These are phyloP conservation scores for Prunus campanulata DNA, from an alignment of 306 rosid genomes.

Conservation along the genomic window DNA sequence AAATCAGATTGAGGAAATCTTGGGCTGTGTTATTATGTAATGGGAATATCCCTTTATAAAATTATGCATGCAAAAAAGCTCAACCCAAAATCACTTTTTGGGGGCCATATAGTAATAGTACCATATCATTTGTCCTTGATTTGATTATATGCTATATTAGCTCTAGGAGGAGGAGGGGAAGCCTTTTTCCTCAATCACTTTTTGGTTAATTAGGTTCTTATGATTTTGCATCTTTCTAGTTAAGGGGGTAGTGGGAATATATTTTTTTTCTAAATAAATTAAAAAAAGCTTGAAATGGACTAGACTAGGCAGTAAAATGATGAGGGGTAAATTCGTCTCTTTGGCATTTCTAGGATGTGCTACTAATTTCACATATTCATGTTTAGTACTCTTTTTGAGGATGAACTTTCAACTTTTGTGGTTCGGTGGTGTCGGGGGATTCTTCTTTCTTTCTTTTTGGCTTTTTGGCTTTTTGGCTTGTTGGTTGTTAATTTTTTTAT, in stretches of 20 bases:
- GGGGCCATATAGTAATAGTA: not conserved
- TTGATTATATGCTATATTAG: slow-evolving; percentile 32
- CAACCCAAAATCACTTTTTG: slow-evolving; percentile 31
- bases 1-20: slow-evolving; percentile 7
- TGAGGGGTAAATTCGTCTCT: not conserved
- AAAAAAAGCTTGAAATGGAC: slow-evolving; percentile 5
- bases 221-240: slow-evolving; percentile 23
- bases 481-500: not conserved
- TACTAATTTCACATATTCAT: not conserved
- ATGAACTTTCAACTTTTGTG: slow-evolving; percentile 2
- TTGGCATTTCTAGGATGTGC: not conserved
- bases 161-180: not conserved
- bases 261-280: no score
- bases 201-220: slow-evolving; percentile 26
- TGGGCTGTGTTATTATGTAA: not conserved
- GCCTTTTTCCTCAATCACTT: slow-evolving; percentile 33
- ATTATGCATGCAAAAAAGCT: slow-evolving; percentile 27
- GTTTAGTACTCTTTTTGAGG: not conserved
- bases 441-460: slow-evolving; percentile 5
- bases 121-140: slow-evolving; percentile 30
- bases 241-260: slow-evolving; percentile 38
- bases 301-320: not conserved
- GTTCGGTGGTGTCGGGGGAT: slow-evolving; percentile 21
- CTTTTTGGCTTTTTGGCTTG: not conserved
- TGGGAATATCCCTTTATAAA: slow-evolving; percentile 30